Conservation (phyloP, 192 early-diverging fungal species). For the Funneliformis mosseae region DNA sequence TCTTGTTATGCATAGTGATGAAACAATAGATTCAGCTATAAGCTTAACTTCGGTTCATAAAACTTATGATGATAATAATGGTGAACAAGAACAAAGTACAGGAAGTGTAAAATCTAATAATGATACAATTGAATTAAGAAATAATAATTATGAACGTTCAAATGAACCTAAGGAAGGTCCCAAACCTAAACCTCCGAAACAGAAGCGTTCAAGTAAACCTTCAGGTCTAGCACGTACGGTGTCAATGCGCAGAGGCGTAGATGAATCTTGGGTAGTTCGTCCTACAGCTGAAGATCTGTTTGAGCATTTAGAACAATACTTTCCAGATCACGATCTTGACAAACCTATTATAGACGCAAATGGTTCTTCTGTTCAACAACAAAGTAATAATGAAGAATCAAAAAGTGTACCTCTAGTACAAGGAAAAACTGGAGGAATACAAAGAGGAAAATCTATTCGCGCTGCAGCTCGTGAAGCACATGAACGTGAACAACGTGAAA, state of each 20-base stretch:
- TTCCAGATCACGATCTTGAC: constrained; percentile 77
- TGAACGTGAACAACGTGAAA: constrained; percentile 36
- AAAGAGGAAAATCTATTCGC: constrained; percentile 56
- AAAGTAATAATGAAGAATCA: neutral
- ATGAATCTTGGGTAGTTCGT: constrained; percentile 57
- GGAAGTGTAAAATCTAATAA: neutral
- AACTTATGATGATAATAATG: neutral
- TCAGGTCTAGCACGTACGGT: constrained; percentile 10
- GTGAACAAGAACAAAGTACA: neutral
- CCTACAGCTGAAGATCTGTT: constrained; percentile 69
- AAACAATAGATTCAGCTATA: neutral
- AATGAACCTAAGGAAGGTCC: neutral
- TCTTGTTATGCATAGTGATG: neutral
- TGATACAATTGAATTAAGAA: neutral
- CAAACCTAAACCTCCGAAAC: neutral
- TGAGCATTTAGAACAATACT: constrained; percentile 70
- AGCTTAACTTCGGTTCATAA: neutral
- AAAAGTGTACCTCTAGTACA: constrained; percentile 37
- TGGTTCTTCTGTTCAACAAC: neutral
- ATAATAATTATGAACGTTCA: neutral
- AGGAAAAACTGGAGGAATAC: constrained; percentile 25
- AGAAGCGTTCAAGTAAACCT: neutral
- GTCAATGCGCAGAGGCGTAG: constrained; percentile 24
- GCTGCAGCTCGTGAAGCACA: constrained; percentile 54
- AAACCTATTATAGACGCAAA: constrained; percentile 62